These are phyloP conservation scores for Mycosphaerelloides madeirae DNA, from an alignment of 2,329 filamentous ascomycete genomes.

Conservation along the genomic window DNA sequence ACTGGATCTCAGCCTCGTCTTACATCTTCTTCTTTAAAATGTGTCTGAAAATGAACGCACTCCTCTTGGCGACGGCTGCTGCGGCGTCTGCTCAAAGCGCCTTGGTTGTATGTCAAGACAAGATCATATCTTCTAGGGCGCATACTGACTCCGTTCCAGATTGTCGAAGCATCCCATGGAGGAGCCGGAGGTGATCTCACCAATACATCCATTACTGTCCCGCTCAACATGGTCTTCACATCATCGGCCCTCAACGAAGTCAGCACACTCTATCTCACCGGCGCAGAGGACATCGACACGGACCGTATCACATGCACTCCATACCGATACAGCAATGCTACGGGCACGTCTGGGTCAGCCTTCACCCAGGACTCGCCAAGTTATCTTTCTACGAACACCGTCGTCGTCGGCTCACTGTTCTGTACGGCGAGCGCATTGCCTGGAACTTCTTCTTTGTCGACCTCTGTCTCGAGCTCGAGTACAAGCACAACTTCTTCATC, in stretches of 20 bases:
- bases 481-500: neutral
- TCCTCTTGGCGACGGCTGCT: too few relatives aligned
- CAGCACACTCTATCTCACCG: constrained; percentile 24
- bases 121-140: too few relatives aligned
- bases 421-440: constrained; percentile 13
- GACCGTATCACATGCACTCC: constrained; percentile 25
- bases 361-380: constrained; percentile 21
- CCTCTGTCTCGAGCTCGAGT: neutral
- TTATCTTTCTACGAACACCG: constrained; percentile 24
- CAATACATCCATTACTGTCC: constrained; percentile 25
- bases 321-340: constrained; percentile 16
- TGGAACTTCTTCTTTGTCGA: neutral
- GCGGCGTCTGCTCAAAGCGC: too few relatives aligned
- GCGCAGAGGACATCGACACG: constrained; percentile 13
- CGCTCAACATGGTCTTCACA: constrained; percentile 21
- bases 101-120: too few relatives aligned
- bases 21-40: too few relatives aligned
- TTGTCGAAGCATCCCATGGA: constrained; percentile 20
- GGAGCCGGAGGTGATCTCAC: constrained; percentile 23
- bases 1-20: too few relatives aligned
- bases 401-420: constrained; percentile 22
- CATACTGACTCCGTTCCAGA: too few relatives aligned
- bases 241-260: constrained; percentile 22
- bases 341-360: constrained; percentile 18
- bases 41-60: too few relatives aligned